phyloP scores from a whole-genome alignment of 805 yeast species.

The Nakazawaea wyomingensis region DNA sequence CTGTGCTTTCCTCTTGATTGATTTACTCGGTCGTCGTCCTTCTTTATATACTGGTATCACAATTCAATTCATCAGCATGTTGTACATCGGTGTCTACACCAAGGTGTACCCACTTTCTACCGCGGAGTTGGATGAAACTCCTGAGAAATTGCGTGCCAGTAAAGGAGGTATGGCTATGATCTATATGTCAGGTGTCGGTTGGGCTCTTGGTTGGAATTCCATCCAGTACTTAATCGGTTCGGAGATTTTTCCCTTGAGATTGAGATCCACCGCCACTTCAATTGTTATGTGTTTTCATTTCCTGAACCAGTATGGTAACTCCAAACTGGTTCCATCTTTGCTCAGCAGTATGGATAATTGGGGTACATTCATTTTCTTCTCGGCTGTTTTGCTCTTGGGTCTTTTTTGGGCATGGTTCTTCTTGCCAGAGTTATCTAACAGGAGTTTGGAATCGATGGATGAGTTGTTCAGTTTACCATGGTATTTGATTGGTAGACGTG shows the following conservation, averaged over 20 bases:
- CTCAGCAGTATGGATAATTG: constrained; percentile 36
- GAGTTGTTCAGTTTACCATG: constrained; percentile 49
- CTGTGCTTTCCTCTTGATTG: constrained; percentile 49
- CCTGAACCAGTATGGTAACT: constrained; percentile 46
- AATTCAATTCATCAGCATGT: constrained; percentile 36
- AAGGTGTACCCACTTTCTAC: constrained; percentile 34
- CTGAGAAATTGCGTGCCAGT: constrained; percentile 45
- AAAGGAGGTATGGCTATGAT: constrained; percentile 47
- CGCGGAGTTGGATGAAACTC: constrained; percentile 27
- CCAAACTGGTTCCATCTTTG: constrained; percentile 44
- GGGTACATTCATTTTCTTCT: constrained; percentile 51
- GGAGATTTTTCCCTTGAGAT: constrained; percentile 47
- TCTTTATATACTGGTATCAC: constrained; percentile 45
- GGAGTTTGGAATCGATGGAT: constrained; percentile 48
- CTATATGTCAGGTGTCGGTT: constrained; percentile 47
- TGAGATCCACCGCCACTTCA: constrained; percentile 21
- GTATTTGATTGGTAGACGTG: constrained; percentile 53
- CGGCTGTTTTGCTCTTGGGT: constrained; percentile 36
- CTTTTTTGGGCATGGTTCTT: constrained; percentile 44
- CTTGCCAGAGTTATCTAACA: constrained; percentile 46
- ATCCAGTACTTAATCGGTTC: constrained; percentile 42
- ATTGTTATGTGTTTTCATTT: constrained; percentile 51
- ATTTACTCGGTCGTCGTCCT: constrained; percentile 45
- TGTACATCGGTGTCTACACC: constrained; percentile 44
- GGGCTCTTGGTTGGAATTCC: constrained; percentile 58